A percentile compares a stretch with the other conserved stretches of the same genome.
These are phyloP conservation scores for Pyricularia sp. DNA, from an alignment of 2,329 filamentous ascomycete genomes.

Conservation along the genomic window DNA sequence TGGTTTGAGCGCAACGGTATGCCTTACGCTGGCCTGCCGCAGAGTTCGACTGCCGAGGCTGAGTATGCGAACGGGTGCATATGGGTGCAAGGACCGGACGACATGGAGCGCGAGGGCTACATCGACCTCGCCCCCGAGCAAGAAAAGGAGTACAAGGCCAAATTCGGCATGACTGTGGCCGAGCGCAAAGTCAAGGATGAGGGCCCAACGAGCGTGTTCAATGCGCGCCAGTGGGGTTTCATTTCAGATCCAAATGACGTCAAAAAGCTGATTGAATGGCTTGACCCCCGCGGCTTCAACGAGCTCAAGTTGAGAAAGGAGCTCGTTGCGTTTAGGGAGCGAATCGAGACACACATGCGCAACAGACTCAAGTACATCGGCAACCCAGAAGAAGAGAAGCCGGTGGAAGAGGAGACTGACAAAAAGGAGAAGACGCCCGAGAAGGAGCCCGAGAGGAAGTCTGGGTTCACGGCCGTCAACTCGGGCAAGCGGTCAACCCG, in stretches of 20 bases:
- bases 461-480: background rate
- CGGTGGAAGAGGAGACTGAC: slow-evolving; percentile 27
- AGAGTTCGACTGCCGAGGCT: slow-evolving; percentile 78
- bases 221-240: slow-evolving; percentile 81
- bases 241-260: slow-evolving; percentile 73
- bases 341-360: slow-evolving; percentile 72
- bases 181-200: slow-evolving; percentile 84
- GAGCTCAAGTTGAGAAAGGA: slow-evolving; percentile 86
- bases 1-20: slow-evolving; percentile 99
- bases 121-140: slow-evolving; percentile 67
- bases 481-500: slow-evolving; percentile 4
- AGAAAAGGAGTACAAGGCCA: slow-evolving; percentile 64
- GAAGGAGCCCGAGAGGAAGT: slow-evolving; percentile 15
- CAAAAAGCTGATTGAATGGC: slow-evolving; percentile 74
- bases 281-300: slow-evolving; percentile 78
- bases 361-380: slow-evolving; percentile 66
- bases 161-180: slow-evolving; percentile 73
- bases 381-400: slow-evolving; percentile 19
- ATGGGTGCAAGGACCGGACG: slow-evolving; percentile 93
- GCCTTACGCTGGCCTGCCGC: slow-evolving; percentile 83
- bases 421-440: slow-evolving; percentile 9
- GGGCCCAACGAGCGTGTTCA: slow-evolving; percentile 67
- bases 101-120: slow-evolving; percentile 77
- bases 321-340: slow-evolving; percentile 63
- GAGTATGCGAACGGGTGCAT: slow-evolving; percentile 85